A percentile compares a stretch with the other conserved stretches of the same genome.
Conservation (phyloP, 176 grass and related monocot genomes). For the Oryza brachyantha region DNA sequence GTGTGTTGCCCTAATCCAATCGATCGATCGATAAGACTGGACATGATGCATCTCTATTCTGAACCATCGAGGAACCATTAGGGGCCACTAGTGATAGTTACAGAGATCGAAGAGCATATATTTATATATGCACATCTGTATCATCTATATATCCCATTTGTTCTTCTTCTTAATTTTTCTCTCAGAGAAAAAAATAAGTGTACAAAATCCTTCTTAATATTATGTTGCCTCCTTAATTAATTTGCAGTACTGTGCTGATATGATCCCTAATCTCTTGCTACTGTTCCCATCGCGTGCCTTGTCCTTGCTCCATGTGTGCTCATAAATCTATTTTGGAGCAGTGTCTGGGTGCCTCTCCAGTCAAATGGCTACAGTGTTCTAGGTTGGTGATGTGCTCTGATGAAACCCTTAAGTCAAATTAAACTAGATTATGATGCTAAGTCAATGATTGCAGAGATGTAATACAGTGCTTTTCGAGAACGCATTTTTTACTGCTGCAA, state of each 20-base stretch:
- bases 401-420: not conserved
- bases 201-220: not conserved
- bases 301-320: not conserved
- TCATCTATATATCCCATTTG: not conserved
- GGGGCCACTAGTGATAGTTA: not conserved
- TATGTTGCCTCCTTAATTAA: not conserved
- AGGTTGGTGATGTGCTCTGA: not conserved
- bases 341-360: not conserved
- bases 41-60: not conserved
- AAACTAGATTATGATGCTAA: not conserved
- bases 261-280: not conserved
- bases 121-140: slow-evolving; percentile 11
- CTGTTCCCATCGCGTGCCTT: not conserved
- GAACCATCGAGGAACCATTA: not conserved
- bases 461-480: too few relatives aligned
- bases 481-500: too few relatives aligned
- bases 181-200: too few relatives aligned
- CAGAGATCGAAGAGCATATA: too few relatives aligned
- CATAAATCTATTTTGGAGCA: not conserved
- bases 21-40: not conserved
- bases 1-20: not conserved
- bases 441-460: not conserved
- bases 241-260: not conserved
- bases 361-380: not conserved
- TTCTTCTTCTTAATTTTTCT: not conserved